phyloP scores from a whole-genome alignment of 352 stramenopile genomes.

The Globisporangium splendens region DNA sequence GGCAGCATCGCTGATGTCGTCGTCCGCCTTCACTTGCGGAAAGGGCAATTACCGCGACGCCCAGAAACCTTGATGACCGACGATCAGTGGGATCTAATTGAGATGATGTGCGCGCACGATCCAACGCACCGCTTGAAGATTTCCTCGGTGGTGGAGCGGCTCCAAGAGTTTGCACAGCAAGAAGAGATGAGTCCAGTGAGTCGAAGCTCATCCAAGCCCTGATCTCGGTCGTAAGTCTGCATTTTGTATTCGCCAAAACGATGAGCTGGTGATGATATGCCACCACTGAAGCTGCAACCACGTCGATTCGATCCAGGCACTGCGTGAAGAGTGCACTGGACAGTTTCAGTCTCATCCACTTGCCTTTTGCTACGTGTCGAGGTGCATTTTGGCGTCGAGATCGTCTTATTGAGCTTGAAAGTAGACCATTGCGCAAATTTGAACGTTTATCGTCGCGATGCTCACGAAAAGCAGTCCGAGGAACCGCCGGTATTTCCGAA shows the following conservation, averaged over 20 bases:
- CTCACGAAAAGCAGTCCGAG: conserved; percentile 10
- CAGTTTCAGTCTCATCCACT: too few relatives aligned
- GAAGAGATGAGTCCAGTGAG: too few relatives aligned
- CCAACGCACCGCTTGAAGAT: conserved; percentile 1
- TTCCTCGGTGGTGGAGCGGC: conserved; percentile 5
- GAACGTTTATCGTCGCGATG: conserved; percentile 10
- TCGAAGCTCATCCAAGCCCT: too few relatives aligned
- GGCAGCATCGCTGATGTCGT: not conserved
- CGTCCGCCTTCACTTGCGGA: not conserved
- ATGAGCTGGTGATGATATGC: too few relatives aligned
- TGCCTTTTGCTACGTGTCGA: too few relatives aligned
- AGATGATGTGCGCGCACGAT: conserved; percentile 7
- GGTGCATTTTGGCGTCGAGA: too few relatives aligned
- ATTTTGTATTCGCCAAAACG: too few relatives aligned
- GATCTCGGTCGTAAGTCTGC: too few relatives aligned
- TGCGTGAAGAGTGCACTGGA: not conserved
- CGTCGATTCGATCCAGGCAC: not conserved
- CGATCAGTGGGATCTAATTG: conserved; percentile 3
- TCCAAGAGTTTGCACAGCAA: not conserved
- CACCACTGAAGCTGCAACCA: too few relatives aligned
- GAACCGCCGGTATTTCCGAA: conserved; percentile 1
- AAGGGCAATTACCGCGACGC: not conserved
- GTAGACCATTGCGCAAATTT: conserved; percentile 14
- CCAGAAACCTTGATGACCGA: not conserved
- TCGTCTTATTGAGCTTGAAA: too few relatives aligned